These are phyloP conservation scores for Mycena galopus DNA, from an alignment of 768 basidiomycete genomes.

Conservation along the genomic window DNA sequence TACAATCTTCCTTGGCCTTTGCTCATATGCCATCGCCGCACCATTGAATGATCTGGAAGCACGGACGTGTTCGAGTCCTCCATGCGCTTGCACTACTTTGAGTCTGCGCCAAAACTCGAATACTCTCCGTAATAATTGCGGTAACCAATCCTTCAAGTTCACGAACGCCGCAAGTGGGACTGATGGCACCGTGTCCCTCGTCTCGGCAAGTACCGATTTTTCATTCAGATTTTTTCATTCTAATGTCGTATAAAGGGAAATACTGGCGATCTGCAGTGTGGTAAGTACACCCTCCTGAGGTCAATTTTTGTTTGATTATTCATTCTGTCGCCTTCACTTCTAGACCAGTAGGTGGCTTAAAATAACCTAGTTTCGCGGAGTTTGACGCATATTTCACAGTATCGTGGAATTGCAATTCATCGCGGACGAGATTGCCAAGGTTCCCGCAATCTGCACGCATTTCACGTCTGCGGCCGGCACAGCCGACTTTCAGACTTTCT, in stretches of 20 bases:
- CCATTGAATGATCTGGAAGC: conserved; percentile 20
- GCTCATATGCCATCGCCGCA: conserved; percentile 7
- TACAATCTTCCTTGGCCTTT: background rate
- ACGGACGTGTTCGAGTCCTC: conserved; percentile 17
- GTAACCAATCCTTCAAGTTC: conserved; percentile 18
- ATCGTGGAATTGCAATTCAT: conserved; percentile 8
- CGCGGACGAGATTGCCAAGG: background rate
- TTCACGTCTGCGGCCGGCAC: background rate
- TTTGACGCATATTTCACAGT: background rate
- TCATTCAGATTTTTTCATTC: background rate
- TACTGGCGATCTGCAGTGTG: conserved; percentile 11
- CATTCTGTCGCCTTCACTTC: background rate
- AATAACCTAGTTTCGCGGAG: background rate
- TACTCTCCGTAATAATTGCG: background rate
- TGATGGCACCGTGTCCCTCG: conserved; percentile 17
- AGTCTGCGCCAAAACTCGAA: background rate
- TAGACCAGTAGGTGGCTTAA: background rate
- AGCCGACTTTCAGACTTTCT: background rate
- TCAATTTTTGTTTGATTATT: background rate
- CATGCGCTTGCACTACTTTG: conserved; percentile 16
- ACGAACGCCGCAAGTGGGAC: conserved; percentile 12
- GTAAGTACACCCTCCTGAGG: background rate
- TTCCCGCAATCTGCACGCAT: background rate
- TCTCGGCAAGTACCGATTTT: background rate
- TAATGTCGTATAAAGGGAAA: background rate